Evolutionary conservation across 768 basidiomycete genomes (phyloP).

Genomic region (Amanita polypyramis): DNA sequence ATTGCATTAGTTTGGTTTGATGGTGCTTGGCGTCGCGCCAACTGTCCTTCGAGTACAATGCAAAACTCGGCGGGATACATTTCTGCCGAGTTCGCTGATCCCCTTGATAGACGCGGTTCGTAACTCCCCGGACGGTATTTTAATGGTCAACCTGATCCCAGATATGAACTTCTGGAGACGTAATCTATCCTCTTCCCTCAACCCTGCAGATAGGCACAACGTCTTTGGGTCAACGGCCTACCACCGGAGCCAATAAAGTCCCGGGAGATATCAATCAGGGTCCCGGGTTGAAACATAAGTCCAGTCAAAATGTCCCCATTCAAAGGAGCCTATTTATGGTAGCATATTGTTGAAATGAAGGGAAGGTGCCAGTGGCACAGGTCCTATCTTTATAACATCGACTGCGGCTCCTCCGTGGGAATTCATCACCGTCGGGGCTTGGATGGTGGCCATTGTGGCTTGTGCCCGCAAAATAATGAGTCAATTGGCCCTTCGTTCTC

Average conservation of each 20-base stretch:
- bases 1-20: conserved; percentile 53
- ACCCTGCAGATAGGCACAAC: conserved; percentile 22
- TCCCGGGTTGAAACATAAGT: too few species aligned
- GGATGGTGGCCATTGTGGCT: too few species aligned
- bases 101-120: conserved; percentile 41
- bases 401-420: too few species aligned
- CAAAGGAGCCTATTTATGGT: too few species aligned
- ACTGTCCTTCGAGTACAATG: conserved; percentile 49
- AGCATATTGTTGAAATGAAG: too few species aligned
- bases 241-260: conserved; percentile 30
- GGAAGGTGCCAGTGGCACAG: too few species aligned
- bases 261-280: conserved; percentile 47
- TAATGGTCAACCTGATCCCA: conserved; percentile 20
- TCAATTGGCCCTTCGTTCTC: too few species aligned
- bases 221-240: conserved; percentile 3
- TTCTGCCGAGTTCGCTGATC: conserved; percentile 40
- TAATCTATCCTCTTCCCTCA: conserved; percentile 41
- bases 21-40: conserved; percentile 63
- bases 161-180: conserved; percentile 26
- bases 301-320: too few species aligned
- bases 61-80: conserved; percentile 62
- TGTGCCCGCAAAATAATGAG: too few species aligned
- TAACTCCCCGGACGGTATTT: conserved; percentile 11
- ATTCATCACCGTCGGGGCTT: too few species aligned
- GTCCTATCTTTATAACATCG: too few species aligned